Base-by-base conservation (phyloP, 2,329 filamentous ascomycete genomes). In the Neopestalotiopsis sp. region DNA sequence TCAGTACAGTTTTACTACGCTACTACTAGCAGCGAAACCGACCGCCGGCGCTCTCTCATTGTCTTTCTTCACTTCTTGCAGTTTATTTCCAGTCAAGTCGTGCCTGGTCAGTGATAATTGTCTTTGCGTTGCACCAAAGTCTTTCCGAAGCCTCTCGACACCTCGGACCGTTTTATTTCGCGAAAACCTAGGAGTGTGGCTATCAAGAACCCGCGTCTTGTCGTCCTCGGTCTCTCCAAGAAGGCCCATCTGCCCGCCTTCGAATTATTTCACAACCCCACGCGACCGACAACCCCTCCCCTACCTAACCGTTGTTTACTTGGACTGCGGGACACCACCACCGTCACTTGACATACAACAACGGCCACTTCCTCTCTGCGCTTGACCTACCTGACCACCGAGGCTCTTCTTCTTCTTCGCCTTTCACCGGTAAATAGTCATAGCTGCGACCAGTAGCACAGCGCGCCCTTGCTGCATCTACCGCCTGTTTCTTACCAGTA, bases 231-330 rank as follows among this genome's bases (percentile, higher is more conserved):
- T 32, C 61, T 40, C 45, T 49, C 17, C 45, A 53, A 53, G n/a
- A 53, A 53, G 45, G 45, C 45, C 45, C 45, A 24, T 32, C 61
- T 53, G 61, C 61, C 61, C 42, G 38, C 61, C 61, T 24, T 53
- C 61, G 64, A 67, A 53, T 58, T 49, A 61, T 53, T 34, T n/a
- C 53, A 42, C 34, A 38, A 38, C 53, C 56, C 49, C 56, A 67
- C 49, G 65, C 65, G 56, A 67, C 53, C 65, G 20, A 20, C 42
- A 61, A 67, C 56, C 28, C 65, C 65, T 28, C 65, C 65, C 49
- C 30, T 20, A 14, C 53, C 34, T 38, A 38, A 38, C 34, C 34
- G 32, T 56, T 67, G 30, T 61, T 67, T 64, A 53, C 61, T 53
- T 64, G 14, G 40, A 13, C 40, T 28, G 14, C 38, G 40, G 34